Evolutionary conservation across 2,329 filamentous ascomycete genomes (phyloP), one percentile per base, ranked within the genome.

Genomic region (Diaporthe aspalathi): DNA sequence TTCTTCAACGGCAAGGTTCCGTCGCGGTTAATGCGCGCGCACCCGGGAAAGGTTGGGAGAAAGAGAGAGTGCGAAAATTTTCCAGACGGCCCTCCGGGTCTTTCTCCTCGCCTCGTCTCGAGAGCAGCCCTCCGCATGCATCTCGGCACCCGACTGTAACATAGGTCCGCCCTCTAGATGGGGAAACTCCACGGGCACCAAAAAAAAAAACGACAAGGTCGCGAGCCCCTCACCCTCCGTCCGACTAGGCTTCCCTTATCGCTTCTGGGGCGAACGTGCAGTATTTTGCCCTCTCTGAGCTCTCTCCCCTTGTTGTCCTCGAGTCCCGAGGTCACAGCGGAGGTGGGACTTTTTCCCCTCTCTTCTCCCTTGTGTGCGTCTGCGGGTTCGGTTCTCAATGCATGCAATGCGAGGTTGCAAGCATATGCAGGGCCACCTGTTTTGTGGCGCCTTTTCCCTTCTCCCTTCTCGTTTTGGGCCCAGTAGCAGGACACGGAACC

Each of bases 101-200:
- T n/a, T n/a, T n/a, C n/a, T n/a, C 24, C 43, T 35, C 57, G 60
- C 38, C 60, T 63, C 60, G 45, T 65, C 45, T 50, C 24, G 45
- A 29, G n/a, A 2, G 5, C 16, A n/a, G n/a, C n/a, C n/a, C n/a
- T n/a, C 12, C 29, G 38, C 38, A 45, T 60, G 40, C 56, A 60
- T 27, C 38, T 65, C 45, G 60, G 60, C 60, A 65, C 60, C 45
- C 60, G 60, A 65, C 60, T 65, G 60, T 50, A 65, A 65, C 60
- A 38, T 65, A 50, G 60, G 60, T 65, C 60, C 60, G 60, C 60
- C 60, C 45, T n/a, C 60, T 43, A 65, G 60, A 65, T 49, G 60
- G 60, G 45, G 60, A 50, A 50, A 50, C 60, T 47, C 60, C 60
- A 63, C 60, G 60, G 43, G 27, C 14, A n/a, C n/a, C n/a, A n/a